Evolutionary conservation across 2,329 filamentous ascomycete genomes (phyloP), one percentile per base, ranked within the genome.

Genomic region (Phialophora macrospora): DNA sequence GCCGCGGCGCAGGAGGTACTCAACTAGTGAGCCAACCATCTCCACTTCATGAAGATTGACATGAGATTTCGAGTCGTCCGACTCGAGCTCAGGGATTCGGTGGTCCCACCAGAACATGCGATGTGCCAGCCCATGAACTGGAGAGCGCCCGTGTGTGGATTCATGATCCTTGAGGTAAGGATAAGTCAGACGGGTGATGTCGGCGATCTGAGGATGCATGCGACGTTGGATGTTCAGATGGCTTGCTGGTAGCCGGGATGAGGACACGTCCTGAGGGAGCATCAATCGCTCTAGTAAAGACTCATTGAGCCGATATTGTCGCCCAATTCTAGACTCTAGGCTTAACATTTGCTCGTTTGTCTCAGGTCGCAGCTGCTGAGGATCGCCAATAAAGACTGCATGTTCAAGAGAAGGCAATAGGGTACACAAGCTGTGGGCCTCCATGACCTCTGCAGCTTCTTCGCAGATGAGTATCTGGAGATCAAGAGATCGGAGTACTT

Each of bases 381-480:
- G 75, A 69, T 77, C 76, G 1, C 75, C 75, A 67, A 77, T 77
- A 24, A 87, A 79, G 20, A 90, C 85, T 5, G 81, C 77, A 64
- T 91, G 88, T 72, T 90, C 82, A 0, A 89, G 73, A 0, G 82
- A 81, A 0, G 87, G 87, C 0, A 88, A 76, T 3, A 90, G 73
- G 0, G 87, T 82, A 0, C 85, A 85, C 0, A 90, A 73, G 7
- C 73, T 77, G 65, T 90, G 87, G 0, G 85, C 80, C 73, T 91
- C 89, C 34, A 90, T 78, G 0, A 91, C 85, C 67, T 91, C 88
- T 0, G 84, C 88, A 1, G 88, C 88, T 71, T 91, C 88, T 73
- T 91, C 88, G 38, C 85, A 89, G 0, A 91, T 73, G 17, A 91
- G 74, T 0, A 89, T 55, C 54, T 65, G 11, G 8, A 58, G 4